Conservation (phyloP, 1,139 yeast genomes). For the Pichia terricola region DNA sequence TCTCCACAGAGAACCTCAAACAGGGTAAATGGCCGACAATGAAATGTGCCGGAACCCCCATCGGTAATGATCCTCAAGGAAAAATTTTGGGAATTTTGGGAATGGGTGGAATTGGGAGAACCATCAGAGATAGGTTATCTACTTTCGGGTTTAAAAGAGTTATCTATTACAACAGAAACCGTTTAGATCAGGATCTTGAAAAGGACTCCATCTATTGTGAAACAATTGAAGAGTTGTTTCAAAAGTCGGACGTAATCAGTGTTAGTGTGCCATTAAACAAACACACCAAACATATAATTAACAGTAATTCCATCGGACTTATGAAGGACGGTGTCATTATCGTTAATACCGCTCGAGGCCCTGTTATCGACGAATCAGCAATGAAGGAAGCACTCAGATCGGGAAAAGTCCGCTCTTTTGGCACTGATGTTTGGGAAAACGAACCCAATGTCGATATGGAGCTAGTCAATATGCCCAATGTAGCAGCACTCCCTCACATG, state of each 20-base stretch:
- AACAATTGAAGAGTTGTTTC: constrained; percentile 45
- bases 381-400: constrained; percentile 50
- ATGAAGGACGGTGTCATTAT: constrained; percentile 64
- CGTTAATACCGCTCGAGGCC: constrained; percentile 60
- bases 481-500: constrained; percentile 68
- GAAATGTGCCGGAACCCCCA: constrained; percentile 35
- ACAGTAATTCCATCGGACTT: constrained; percentile 40
- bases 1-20: constrained; percentile 37
- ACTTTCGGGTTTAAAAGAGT: constrained; percentile 58
- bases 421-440: constrained; percentile 74
- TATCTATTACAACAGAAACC: constrained; percentile 54
- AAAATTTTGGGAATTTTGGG: constrained; percentile 66
- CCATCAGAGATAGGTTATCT: constrained; percentile 52
- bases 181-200: constrained; percentile 45
- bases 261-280: constrained; percentile 55
- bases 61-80: constrained; percentile 54
- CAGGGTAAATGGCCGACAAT: constrained; percentile 49
- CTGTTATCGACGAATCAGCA: constrained; percentile 42
- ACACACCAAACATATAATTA: constrained; percentile 44
- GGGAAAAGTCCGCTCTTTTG: constrained; percentile 67
- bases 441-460: constrained; percentile 69
- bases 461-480: constrained; percentile 44
- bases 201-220: constrained; percentile 40
- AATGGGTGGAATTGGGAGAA: constrained; percentile 76
- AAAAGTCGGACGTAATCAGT: constrained; percentile 48